Evolutionary conservation across 2,329 filamentous ascomycete genomes (phyloP).

Genomic region (Aspergillus puulaauensis): DNA sequence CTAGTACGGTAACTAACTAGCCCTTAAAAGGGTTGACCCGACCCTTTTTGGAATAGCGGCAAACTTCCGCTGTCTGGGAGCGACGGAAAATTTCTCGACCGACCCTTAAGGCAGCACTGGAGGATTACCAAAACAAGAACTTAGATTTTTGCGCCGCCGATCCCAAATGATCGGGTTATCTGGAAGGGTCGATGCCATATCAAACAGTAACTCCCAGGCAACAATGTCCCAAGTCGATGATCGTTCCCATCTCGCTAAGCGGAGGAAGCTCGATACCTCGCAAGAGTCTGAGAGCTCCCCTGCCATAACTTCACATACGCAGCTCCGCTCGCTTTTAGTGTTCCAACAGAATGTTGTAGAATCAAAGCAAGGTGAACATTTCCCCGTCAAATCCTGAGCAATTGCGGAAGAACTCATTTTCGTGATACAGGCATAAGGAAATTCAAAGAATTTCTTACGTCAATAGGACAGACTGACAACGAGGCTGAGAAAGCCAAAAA

Average conservation of each 20-base stretch:
- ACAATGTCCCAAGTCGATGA: slow-evolving; percentile 37
- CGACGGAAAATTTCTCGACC: background rate
- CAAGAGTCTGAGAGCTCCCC: slow-evolving; percentile 16
- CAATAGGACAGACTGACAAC: slow-evolving; percentile 37
- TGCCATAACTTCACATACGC: slow-evolving; percentile 52
- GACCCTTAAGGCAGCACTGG: background rate
- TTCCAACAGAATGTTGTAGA: slow-evolving; percentile 66
- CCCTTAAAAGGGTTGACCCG: too few relatives aligned
- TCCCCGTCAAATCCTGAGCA: background rate
- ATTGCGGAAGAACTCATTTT: background rate
- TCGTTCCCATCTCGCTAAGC: slow-evolving; percentile 35
- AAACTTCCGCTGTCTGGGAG: too few relatives aligned
- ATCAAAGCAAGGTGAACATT: slow-evolving; percentile 63
- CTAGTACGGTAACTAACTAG: too few relatives aligned
- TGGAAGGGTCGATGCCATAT: background rate
- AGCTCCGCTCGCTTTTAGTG: slow-evolving; percentile 66
- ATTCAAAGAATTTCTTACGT: slow-evolving; percentile 47
- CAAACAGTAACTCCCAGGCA: slow-evolving; percentile 12
- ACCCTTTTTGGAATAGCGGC: too few relatives aligned
- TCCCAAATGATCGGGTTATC: background rate
- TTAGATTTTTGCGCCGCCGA: slow-evolving; percentile 11
- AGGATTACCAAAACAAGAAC: background rate
- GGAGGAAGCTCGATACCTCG: slow-evolving; percentile 39
- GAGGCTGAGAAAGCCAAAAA: slow-evolving; percentile 39
- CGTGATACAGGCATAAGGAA: slow-evolving; percentile 37